phyloP scores from a whole-genome alignment of 169 alveolate species.

The Theileria luwenshuni region DNA sequence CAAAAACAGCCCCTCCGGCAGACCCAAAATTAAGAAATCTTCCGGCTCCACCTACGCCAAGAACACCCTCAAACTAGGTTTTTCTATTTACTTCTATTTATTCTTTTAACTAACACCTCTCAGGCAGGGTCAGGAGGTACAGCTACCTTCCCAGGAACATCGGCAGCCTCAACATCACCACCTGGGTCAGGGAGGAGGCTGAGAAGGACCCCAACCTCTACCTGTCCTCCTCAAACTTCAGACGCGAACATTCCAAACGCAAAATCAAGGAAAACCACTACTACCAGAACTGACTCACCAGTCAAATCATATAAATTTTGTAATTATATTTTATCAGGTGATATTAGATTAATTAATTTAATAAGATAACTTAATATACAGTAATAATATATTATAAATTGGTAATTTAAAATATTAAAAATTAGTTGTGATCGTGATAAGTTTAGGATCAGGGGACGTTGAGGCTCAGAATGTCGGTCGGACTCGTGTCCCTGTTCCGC shows the following conservation, averaged over 20 bases:
- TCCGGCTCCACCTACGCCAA: neutral
- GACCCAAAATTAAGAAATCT: neutral
- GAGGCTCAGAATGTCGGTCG: neutral
- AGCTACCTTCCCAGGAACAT: constrained; percentile 2
- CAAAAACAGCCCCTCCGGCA: neutral
- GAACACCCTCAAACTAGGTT: neutral
- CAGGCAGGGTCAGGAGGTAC: constrained; percentile 11
- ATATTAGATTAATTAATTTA: too few relatives aligned
- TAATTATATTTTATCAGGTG: too few relatives aligned
- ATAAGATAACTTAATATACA: too few relatives aligned
- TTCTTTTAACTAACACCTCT: neutral
- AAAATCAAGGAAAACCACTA: neutral
- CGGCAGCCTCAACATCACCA: constrained; percentile 18
- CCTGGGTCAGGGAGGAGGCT: constrained; percentile 22
- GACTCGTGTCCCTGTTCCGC: neutral
- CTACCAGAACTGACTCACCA: too few relatives aligned
- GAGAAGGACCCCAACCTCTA: constrained; percentile 10
- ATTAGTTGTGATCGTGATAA: too few relatives aligned
- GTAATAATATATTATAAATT: too few relatives aligned
- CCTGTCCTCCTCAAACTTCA: constrained; percentile 11
- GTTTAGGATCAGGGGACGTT: too few relatives aligned
- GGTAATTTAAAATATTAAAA: too few relatives aligned
- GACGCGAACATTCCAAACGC: constrained; percentile 9
- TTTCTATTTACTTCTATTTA: neutral
- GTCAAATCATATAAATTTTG: too few relatives aligned